Evolutionary conservation across 257 asterid species (phyloP), one percentile per base, ranked within the genome.

Genomic region (Paulownia fortunei): DNA sequence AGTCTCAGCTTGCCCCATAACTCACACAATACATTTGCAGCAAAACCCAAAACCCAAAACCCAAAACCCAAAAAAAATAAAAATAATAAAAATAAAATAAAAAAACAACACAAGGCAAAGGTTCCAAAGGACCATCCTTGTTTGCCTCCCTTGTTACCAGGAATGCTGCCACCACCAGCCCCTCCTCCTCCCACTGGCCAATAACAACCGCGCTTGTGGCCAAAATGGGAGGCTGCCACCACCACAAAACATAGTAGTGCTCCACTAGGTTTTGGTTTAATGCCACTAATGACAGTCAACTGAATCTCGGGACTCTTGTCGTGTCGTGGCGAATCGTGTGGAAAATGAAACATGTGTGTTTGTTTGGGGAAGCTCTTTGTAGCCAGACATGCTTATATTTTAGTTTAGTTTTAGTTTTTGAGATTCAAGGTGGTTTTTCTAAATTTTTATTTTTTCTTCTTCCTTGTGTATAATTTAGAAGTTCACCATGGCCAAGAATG

Each of bases 131-230:
- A 82, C 89, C 91, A 85, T 90, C 90, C 91, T 74, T 80, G 83
- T 86, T 89, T 90, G 92, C 87, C 81, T 80, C 92, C 92, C 95
- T 79, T 84, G 87, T 87, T 83, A 82, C 72, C 83, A 64, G 95
- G 96, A 84, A 69, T 36, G 82, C 21, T 77, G 83, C 85, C 39
- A 63, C 86, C 79, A 70, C 72, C 79, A 58, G 72, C 80, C 37
- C 69, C 77, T 19, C 60, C 74, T 52, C 61, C 62, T 16, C 24
- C 65, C 67, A 32, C 36, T 46, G 69, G 60, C 77, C 84, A 42
- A 44, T 52, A 13, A 21, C 78, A 76, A 46, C 83, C 79, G 71
- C 18, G 36, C 37, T 64, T 46, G 32, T 13, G 62, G 85, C 82
- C 21, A 24, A 12, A 52, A 49, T 30, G 42, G 80, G 83, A 2